Conservation (phyloP, 495 filamentous ascomycete species). For the Trichodelitschia bisporula region DNA sequence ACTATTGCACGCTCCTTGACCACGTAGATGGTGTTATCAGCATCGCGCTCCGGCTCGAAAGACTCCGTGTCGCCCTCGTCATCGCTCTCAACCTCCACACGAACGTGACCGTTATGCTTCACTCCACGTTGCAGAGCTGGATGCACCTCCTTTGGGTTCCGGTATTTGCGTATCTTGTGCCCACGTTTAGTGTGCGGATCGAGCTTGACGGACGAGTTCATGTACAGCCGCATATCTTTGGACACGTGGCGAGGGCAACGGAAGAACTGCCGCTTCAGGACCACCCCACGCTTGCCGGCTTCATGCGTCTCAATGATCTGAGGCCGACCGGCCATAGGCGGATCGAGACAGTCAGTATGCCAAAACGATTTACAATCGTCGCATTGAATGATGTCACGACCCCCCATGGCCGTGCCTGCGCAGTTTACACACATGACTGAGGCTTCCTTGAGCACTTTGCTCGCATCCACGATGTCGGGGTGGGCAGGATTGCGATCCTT, state of each 20-base stretch:
- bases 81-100: conserved; percentile 40
- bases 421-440: conserved; percentile 48
- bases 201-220: conserved; percentile 18
- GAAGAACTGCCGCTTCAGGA: conserved; percentile 38
- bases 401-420: conserved; percentile 27
- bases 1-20: too few relatives aligned
- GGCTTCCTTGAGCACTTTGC: conserved; percentile 34
- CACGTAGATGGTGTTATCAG: too few relatives aligned
- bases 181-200: conserved; percentile 6
- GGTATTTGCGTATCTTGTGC: conserved; percentile 26
- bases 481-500: conserved; percentile 29
- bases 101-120: conserved; percentile 54
- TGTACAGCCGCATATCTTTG: conserved; percentile 25
- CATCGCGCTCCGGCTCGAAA: too few relatives aligned
- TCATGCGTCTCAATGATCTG: conserved; percentile 15
- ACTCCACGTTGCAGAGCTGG: conserved; percentile 28
- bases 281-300: background rate
- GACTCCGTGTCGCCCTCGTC: too few relatives aligned
- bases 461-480: conserved; percentile 40
- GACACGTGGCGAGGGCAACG: conserved; percentile 74
- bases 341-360: conserved; percentile 80
- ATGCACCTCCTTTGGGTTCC: conserved; percentile 23
- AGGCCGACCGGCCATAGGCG: conserved; percentile 58
- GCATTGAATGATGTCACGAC: conserved; percentile 15
- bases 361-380: conserved; percentile 58